A percentile compares a stretch with the other conserved stretches of the same genome.
Evolutionary conservation across 1,139 yeast genomes (phyloP).

Genomic region (Groenewaldozyma auringiensis): DNA sequence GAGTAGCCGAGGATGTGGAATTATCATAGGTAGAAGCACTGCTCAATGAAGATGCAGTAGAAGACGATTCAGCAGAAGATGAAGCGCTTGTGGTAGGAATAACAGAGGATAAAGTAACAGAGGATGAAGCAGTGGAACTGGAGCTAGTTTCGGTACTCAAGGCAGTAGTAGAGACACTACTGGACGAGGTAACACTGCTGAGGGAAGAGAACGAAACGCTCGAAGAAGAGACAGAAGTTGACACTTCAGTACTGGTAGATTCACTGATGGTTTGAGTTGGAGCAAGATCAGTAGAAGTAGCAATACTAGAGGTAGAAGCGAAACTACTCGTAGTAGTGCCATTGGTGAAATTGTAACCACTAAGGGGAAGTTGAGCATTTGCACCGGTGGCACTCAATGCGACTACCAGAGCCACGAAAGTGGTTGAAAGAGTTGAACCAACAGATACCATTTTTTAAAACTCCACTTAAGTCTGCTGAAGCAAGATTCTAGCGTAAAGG

Average conservation of each 20-base stretch:
- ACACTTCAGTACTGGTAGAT: too few species aligned
- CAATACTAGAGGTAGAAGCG: neutral
- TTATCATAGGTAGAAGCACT: too few species aligned
- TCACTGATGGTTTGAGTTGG: too few species aligned
- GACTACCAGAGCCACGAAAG: neutral
- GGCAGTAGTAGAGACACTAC: neutral
- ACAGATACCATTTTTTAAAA: neutral
- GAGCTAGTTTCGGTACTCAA: too few species aligned
- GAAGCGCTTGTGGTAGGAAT: too few species aligned
- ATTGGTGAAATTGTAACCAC: conserved; percentile 3
- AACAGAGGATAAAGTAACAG: too few species aligned
- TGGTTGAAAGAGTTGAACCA: neutral
- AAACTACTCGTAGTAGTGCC: conserved; percentile 2
- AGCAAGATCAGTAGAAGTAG: neutral
- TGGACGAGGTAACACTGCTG: neutral
- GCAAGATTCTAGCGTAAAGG: neutral
- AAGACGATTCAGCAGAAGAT: too few species aligned
- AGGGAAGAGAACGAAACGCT: neutral
- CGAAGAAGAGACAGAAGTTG: neutral
- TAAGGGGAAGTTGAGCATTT: neutral
- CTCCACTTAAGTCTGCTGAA: neutral
- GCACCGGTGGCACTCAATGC: neutral
- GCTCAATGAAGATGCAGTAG: neutral
- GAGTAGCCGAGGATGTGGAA: neutral
- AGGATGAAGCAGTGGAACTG: too few species aligned